Base-by-base conservation (phyloP, 2,329 filamentous ascomycete species). In the Colletotrichum sp. region DNA sequence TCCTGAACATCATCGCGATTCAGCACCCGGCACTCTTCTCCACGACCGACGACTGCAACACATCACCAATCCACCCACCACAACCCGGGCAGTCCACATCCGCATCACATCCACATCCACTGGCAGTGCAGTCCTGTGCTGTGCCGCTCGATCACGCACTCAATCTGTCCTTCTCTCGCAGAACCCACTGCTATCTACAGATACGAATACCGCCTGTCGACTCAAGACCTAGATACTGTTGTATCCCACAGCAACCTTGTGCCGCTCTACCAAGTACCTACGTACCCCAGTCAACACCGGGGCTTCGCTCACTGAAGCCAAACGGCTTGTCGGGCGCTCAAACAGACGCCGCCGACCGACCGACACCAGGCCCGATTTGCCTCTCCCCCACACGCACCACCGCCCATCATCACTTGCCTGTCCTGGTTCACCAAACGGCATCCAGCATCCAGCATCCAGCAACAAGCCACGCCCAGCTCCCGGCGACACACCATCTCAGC, bases 371-470 rank as follows among this genome's bases (percentile, higher is more conserved):
- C 71, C 57, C 21, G 43, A 61, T 67, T 76, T 55, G 65, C 74
- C 71, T 71, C 61, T 70, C 68, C 66, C 66, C 71, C 74, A 73
- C 70, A 75, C 70, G 21, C 73, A 73, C 64, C 28, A 52, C 73
- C 66, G 59, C 63, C 26, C 34, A 61, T 59, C 67, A 52, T 63
- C 57, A 34, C 67, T 70, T 63, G 67, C 67, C 36, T 61, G 36
- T 70, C 57, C 67, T 70, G 70, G 52, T 32, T 30, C 32, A 65
- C 39, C 73, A 63, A 32, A 63, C 73, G 57, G 30, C 59, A 71
- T 34, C 34, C 34, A 36, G 30, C 59, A 71, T 34, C 32, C 32
- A 34, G 28, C 63, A 69, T 39, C 60, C 28, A 66, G 18, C 55
- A 43, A 15, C 60, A 63, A 68, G 28, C 59, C 57, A 48, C 70